phyloP scores from a whole-genome alignment of 495 filamentous ascomycete species.

The Penicillium simplicissimum region DNA sequence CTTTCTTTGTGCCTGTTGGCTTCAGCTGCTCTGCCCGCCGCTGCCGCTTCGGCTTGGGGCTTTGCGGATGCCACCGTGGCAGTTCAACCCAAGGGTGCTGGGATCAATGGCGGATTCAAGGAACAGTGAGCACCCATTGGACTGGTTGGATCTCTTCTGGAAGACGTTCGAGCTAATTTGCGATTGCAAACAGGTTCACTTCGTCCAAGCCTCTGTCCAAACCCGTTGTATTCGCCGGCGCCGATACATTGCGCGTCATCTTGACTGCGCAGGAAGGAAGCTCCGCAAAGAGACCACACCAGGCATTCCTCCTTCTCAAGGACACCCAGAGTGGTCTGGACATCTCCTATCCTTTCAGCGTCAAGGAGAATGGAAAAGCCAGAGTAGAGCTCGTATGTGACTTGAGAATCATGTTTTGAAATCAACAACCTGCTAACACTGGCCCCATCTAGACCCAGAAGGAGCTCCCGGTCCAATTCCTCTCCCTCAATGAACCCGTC shows the following conservation, averaged over 20 bases:
- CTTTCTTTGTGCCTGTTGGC: slow-evolving; percentile 44
- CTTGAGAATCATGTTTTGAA: background rate
- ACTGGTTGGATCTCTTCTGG: background rate
- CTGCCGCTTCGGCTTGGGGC: slow-evolving; percentile 74
- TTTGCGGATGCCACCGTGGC: slow-evolving; percentile 84
- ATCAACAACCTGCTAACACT: slow-evolving; percentile 9
- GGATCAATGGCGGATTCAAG: slow-evolving; percentile 63
- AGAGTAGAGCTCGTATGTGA: slow-evolving; percentile 72
- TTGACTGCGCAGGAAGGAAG: slow-evolving; percentile 79
- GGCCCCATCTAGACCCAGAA: slow-evolving; percentile 68
- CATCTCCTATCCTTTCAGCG: slow-evolving; percentile 80
- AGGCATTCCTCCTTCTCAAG: slow-evolving; percentile 83
- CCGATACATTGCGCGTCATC: slow-evolving; percentile 78
- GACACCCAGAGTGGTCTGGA: slow-evolving; percentile 76
- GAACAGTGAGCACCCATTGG: slow-evolving; percentile 58
- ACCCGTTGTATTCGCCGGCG: slow-evolving; percentile 61
- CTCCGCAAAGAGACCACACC: slow-evolving; percentile 81
- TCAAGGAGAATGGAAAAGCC: slow-evolving; percentile 87
- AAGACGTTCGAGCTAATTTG: slow-evolving; percentile 13
- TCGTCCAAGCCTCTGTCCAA: slow-evolving; percentile 62
- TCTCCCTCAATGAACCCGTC: slow-evolving; percentile 64
- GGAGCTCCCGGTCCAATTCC: slow-evolving; percentile 84
- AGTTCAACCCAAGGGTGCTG: slow-evolving; percentile 69
- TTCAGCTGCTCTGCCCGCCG: slow-evolving; percentile 38
- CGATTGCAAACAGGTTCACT: slow-evolving; percentile 54